These are phyloP conservation scores for Digitaria exilis DNA, from an alignment of 202 grass and related monocot genomes.

Conservation along the genomic window DNA sequence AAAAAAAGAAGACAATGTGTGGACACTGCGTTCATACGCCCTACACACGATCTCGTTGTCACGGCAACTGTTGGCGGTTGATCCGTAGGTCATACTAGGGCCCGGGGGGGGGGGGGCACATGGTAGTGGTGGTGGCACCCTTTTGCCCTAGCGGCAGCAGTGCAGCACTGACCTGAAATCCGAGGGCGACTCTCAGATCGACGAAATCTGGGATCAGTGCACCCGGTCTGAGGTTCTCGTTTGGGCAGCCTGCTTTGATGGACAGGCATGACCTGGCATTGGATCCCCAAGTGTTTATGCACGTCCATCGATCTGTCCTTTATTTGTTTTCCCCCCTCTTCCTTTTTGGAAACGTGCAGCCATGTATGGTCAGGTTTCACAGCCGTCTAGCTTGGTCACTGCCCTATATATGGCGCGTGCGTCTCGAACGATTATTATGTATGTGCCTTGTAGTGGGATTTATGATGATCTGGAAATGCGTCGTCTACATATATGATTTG, in stretches of 20 bases:
- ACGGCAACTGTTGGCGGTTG: constrained; percentile 16
- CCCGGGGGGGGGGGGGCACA: background rate
- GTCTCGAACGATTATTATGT: no score
- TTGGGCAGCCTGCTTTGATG: background rate
- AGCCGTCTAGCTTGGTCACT: background rate
- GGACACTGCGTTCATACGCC: background rate
- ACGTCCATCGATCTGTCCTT: background rate
- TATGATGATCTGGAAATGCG: background rate
- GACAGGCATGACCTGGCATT: constrained; percentile 3
- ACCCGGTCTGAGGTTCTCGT: background rate
- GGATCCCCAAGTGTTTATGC: background rate
- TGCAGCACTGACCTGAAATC: background rate
- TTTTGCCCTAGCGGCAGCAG: background rate
- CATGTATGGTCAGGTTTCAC: background rate
- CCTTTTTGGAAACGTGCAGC: background rate
- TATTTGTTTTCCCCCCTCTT: no score
- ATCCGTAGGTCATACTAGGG: background rate
- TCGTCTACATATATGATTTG: no score
- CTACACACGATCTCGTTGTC: background rate
- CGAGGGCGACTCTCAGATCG: background rate
- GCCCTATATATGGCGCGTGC: background rate
- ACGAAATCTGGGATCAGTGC: background rate
- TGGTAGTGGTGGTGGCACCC: background rate
- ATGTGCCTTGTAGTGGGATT: background rate
- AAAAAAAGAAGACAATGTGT: background rate